Evolutionary conservation across 495 filamentous ascomycete genomes (phyloP), one percentile per base, ranked within the genome.

Genomic region (Penicillium arizonense): DNA sequence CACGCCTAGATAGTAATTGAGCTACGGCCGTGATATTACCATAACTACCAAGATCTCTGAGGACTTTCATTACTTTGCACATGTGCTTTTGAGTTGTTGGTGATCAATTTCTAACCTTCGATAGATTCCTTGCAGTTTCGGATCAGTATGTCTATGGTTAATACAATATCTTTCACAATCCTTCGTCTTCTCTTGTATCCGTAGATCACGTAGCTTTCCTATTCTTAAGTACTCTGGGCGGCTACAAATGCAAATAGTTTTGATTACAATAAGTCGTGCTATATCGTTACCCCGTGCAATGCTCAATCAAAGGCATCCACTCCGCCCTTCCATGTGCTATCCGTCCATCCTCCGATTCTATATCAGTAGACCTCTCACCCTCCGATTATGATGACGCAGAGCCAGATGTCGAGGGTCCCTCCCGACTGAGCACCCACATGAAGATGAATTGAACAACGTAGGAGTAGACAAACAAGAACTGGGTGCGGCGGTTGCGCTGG

Each of bases 381-480:
- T 24, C 26, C 7, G n/a, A 68, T 64, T 48, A 71, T 43, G 72
- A 69, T 24, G 61, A 58, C 24, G 56, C 57, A 23, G 46, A 57
- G 12, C 63, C 61, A 44, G 58, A 50, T 51, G 58, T 33, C 40
- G 50, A 58, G 0, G 71, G 74, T 9, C 73, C 80, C 62, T 81
- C 78, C 5, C 81, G 76, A 52, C 77, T 95, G 52, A 98, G 76
- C 55, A 92, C 82, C 87, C 94, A 93, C 89, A 97, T 97, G 67
- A 97, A 96, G 49, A 92, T 63, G 42, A 97, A 84, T 70, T 98
- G 94, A 46, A 96, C 86, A 13, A 92, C 76, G 70, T 97, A 98
- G 35, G 90, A 88, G 74, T 98, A 98, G 53, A 93, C 73, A 72
- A 97, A 97, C 53, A 98, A 74, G 61, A 98, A 98, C 75, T 97